Percentiles rank a stretch among this genome's conserved stretches.
Evolutionary conservation across 495 filamentous ascomycete genomes (phyloP).

Genomic region (Daldinia bambusicola): DNA sequence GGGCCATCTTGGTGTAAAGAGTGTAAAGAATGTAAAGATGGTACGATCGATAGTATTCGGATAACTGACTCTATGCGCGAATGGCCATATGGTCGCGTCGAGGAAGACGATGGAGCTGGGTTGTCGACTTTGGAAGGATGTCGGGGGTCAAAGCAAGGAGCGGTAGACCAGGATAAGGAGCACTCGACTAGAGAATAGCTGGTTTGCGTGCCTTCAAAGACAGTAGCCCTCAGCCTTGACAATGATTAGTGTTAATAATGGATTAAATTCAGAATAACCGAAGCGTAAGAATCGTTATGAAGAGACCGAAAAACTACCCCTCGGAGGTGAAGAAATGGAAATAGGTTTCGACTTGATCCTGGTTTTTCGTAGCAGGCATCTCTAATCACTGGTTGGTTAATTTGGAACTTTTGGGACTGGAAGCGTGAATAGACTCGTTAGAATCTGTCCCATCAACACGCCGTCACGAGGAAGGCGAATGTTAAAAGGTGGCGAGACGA

Average conservation of each 20-base stretch:
- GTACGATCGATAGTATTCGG: conserved; percentile 19
- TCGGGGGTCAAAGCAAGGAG: conserved; percentile 5
- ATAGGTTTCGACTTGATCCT: conserved; percentile 17
- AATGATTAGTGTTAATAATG: conserved; percentile 24
- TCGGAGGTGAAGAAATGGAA: conserved; percentile 31
- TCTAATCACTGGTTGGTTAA: conserved; percentile 22
- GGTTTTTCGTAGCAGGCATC: conserved; percentile 37
- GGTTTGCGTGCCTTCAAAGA: conserved; percentile 5
- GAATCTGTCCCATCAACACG: conserved; percentile 28
- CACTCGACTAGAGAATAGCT: conserved; percentile 2
- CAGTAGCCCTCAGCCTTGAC: conserved; percentile 17
- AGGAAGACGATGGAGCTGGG: conserved; percentile 25
- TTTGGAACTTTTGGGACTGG: conserved; percentile 17
- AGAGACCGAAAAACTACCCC: background rate
- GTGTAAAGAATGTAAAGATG: no score
- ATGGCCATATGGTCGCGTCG: conserved; percentile 45
- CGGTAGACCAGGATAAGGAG: conserved; percentile 2
- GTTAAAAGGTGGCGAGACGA: conserved; percentile 30
- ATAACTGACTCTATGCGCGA: conserved; percentile 29
- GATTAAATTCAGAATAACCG: conserved; percentile 15
- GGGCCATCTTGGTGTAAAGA: conserved; percentile 75
- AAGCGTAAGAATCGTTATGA: conserved; percentile 10
- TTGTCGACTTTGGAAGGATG: conserved; percentile 11
- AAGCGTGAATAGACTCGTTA: conserved; percentile 18
- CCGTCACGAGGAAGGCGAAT: conserved; percentile 8